Conservation (phyloP, 2,329 filamentous ascomycete species). For the Botryotinia globosa region DNA sequence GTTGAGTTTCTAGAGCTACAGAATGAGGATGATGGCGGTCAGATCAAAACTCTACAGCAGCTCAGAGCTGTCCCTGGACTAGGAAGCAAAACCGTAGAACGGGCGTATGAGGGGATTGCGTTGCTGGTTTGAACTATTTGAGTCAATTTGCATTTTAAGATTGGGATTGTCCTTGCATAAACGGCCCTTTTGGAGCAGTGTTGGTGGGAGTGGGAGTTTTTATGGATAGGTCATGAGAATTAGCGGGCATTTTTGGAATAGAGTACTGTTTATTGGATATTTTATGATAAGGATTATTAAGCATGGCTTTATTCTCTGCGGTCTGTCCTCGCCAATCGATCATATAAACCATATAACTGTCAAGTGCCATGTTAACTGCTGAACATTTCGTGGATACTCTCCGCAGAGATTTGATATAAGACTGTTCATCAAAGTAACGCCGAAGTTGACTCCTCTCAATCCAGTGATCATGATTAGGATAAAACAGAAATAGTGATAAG, state of each 20-base stretch:
- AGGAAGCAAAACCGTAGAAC: constrained; percentile 55
- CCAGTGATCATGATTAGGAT: constrained; percentile 4
- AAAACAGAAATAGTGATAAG: neutral
- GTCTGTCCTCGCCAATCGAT: neutral
- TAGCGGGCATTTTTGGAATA: constrained; percentile 17
- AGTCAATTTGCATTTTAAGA: constrained; percentile 9
- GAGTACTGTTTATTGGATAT: constrained; percentile 13
- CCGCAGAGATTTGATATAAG: neutral
- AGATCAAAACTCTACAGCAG: constrained; percentile 50
- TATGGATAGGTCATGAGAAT: constrained; percentile 11
- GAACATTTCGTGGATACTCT: neutral
- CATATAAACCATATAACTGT: neutral
- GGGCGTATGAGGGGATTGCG: constrained; percentile 44
- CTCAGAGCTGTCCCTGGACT: constrained; percentile 55
- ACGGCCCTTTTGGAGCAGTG: neutral
- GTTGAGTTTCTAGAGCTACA: constrained; percentile 54
- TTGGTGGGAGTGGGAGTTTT: constrained; percentile 24
- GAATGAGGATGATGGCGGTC: constrained; percentile 42
- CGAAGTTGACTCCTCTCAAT: neutral
- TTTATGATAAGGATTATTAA: constrained; percentile 1
- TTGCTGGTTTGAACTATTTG: constrained; percentile 28
- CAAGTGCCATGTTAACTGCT: neutral
- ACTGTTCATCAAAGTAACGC: neutral
- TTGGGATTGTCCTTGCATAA: constrained; percentile 24
- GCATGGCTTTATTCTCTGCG: neutral